phyloP scores from a whole-genome alignment of 176 grass and related monocot genomes.

The Carex parvula region DNA sequence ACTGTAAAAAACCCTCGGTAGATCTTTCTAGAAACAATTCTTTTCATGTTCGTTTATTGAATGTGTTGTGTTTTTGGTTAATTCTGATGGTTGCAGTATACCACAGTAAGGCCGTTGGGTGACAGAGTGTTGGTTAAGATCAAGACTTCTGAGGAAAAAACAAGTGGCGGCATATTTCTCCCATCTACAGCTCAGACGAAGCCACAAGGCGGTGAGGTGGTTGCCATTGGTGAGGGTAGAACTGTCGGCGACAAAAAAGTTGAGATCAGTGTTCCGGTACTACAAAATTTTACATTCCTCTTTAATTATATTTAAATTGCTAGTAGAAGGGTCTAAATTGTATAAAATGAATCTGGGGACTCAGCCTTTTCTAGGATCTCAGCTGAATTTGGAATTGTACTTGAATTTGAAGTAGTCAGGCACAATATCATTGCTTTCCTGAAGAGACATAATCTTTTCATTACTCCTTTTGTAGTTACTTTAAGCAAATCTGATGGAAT shows the following conservation, averaged over 20 bases:
- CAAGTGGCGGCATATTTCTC: conserved; percentile 74
- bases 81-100: conserved; percentile 56
- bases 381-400: neutral
- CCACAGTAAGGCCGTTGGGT: conserved; percentile 67
- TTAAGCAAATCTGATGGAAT: neutral
- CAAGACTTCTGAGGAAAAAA: conserved; percentile 69
- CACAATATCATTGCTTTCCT: neutral
- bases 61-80: conserved; percentile 8
- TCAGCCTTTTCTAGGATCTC: neutral
- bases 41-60: neutral
- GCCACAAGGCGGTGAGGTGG: conserved; percentile 67
- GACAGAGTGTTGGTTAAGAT: conserved; percentile 71
- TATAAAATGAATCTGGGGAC: neutral
- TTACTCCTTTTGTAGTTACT: neutral
- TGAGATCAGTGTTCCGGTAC: conserved; percentile 64
- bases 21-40: neutral
- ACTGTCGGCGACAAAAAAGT: conserved; percentile 45
- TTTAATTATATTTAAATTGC: neutral
- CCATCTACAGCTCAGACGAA: conserved; percentile 64
- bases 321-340: neutral
- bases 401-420: neutral
- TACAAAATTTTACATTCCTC: neutral
- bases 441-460: neutral
- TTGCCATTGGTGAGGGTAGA: conserved; percentile 68
- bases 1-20: neutral